Conservation (phyloP, 2,329 filamentous ascomycete genomes). For the Sporothrix brasiliensis region DNA sequence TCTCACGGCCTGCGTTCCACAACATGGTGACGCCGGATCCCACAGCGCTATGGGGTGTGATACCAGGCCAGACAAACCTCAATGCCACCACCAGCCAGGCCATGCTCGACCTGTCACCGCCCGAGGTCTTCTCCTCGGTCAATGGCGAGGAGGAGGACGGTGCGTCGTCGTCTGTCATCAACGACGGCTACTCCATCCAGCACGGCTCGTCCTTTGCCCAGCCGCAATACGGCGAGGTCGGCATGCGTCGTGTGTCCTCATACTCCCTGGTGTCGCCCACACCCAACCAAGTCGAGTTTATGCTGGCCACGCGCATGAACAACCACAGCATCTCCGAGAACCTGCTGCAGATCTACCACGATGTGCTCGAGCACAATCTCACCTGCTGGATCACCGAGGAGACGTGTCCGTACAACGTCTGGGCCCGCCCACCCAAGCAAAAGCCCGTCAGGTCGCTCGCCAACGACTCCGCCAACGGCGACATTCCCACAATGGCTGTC, state of each 20-base stretch:
- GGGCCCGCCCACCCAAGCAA: slow-evolving; percentile 26
- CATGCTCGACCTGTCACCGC: slow-evolving; percentile 25
- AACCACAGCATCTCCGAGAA: slow-evolving; percentile 47
- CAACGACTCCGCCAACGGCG: not conserved
- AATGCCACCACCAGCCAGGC: slow-evolving; percentile 18
- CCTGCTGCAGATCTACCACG: slow-evolving; percentile 56
- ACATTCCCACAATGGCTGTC: not conserved
- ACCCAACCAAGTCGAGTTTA: slow-evolving; percentile 33
- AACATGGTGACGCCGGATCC: slow-evolving; percentile 25
- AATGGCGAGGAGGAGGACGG: slow-evolving; percentile 25
- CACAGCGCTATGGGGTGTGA: slow-evolving; percentile 23
- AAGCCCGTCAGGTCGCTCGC: slow-evolving; percentile 3
- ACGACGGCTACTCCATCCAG: slow-evolving; percentile 27
- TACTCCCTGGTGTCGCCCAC: slow-evolving; percentile 31
- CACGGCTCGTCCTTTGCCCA: slow-evolving; percentile 22
- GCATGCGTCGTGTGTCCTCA: slow-evolving; percentile 18
- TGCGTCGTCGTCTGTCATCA: slow-evolving; percentile 18
- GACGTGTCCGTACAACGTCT: slow-evolving; percentile 54
- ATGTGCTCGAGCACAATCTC: slow-evolving; percentile 56
- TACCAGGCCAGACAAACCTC: slow-evolving; percentile 21
- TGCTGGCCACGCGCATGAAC: slow-evolving; percentile 41
- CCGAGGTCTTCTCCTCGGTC: slow-evolving; percentile 13
- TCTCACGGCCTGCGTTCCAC: slow-evolving; percentile 31
- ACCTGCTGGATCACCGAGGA: slow-evolving; percentile 58
- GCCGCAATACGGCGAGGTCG: not conserved